A percentile compares a stretch with the other conserved stretches of the same genome.
Evolutionary conservation across 768 basidiomycete genomes (phyloP).

Genomic region (Agaricus subrufescens): DNA sequence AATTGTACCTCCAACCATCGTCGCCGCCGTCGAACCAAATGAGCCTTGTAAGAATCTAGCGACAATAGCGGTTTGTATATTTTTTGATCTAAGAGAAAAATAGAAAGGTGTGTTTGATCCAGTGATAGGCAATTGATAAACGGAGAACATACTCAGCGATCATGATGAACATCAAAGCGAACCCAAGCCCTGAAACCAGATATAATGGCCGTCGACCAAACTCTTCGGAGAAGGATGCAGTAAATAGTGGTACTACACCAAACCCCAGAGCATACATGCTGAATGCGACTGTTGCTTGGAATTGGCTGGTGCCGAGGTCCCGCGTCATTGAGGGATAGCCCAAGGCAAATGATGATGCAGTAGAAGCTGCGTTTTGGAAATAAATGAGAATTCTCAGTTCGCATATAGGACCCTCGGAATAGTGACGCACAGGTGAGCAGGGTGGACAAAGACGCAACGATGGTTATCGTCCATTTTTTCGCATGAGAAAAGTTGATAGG

Average conservation of each 20-base stretch:
- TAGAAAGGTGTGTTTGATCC: slow-evolving; percentile 3
- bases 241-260: slow-evolving; percentile 53
- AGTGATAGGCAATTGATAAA: not conserved
- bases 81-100: slow-evolving; percentile 28
- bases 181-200: slow-evolving; percentile 42
- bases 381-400: not conserved
- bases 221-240: slow-evolving; percentile 67
- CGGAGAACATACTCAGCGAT: slow-evolving; percentile 32
- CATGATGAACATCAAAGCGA: slow-evolving; percentile 46
- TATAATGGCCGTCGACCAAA: slow-evolving; percentile 61
- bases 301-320: slow-evolving; percentile 37
- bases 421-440: slow-evolving; percentile 32
- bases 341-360: slow-evolving; percentile 46
- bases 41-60: slow-evolving; percentile 63
- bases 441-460: slow-evolving; percentile 39
- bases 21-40: slow-evolving; percentile 65
- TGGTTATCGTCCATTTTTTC: slow-evolving; percentile 21
- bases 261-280: slow-evolving; percentile 57
- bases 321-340: slow-evolving; percentile 54
- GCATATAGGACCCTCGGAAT: not conserved
- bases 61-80: slow-evolving; percentile 59
- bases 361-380: slow-evolving; percentile 32
- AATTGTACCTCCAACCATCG: slow-evolving; percentile 71
- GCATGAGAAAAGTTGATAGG: slow-evolving; percentile 17
- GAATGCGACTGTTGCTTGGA: slow-evolving; percentile 43